Evolutionary conservation across 805 yeast species (phyloP), one percentile per base, ranked within the genome.

Genomic region (Lipomyces sp.): DNA sequence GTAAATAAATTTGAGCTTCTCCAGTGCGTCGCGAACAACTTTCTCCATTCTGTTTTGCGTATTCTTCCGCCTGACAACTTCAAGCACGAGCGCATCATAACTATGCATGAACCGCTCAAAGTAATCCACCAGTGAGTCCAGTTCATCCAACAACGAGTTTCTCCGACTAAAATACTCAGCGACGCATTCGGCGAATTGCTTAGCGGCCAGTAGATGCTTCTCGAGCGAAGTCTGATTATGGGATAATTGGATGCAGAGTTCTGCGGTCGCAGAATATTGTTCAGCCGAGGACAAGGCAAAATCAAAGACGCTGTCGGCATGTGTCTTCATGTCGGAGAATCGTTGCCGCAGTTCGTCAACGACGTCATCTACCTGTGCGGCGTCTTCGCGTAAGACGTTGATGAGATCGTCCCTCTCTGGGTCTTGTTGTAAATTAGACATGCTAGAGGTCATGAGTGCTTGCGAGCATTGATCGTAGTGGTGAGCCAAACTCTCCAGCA

Each of bases 401-500:
- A 86, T 84, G 3, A 90, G 80, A 67, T 90, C 90, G 3, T 74
- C 71, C 13, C 85, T 74, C 70, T 84, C 82, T 34, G 71, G 61
- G 65, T 78, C 78, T 2, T 75, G 63, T 0, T 75, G 69, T 13
- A 70, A 63, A 0, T 76, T 73, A n/a, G 78, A 74, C 30, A 75
- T 73, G n/a, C 83, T 77, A 5, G 80, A 67, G 15, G 79, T 71
- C 3, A 77, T 77, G 2, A 79, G 73, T 8, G 85, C 89, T 67
- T 84, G 78, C 11, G 79, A 72, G 71, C 96, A 90, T 74, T 90
- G 92, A 76, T 92, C 97, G 73, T 87, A 91, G 77, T 92, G 97
- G 62, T 85, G 85, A 10, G 97, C 88, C 57, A 92, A 79, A 73
- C 92, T 85, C 64, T 86, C 87, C 42, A 93, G 78, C 18, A 89